Evolutionary conservation across 768 basidiomycete species (phyloP).

Genomic region (Suillus americanus): DNA sequence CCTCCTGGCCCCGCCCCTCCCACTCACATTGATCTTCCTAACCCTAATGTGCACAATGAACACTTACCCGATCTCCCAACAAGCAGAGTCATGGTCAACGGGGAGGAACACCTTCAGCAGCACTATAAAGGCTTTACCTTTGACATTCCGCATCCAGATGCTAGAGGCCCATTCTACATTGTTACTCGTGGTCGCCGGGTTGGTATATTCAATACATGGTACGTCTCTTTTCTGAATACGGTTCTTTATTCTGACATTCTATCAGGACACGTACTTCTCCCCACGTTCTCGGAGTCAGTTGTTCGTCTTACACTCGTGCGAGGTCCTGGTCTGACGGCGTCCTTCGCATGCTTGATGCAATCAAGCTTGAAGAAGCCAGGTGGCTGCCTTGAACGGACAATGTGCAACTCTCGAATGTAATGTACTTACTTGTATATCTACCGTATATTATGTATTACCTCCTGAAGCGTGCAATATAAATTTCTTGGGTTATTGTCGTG

Average conservation of each 20-base stretch:
- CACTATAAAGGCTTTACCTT: not conserved
- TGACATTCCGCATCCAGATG: not conserved
- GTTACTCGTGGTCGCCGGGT: constrained; percentile 4
- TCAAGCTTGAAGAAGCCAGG: not conserved
- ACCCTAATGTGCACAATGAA: not conserved
- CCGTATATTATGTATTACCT: no score
- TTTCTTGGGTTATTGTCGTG: no score
- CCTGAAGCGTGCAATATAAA: no score
- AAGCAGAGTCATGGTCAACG: not conserved
- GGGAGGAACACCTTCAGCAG: not conserved
- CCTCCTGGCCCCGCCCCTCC: no score
- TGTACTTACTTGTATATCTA: no score
- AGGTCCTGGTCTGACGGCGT: not conserved
- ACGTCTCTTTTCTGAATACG: not conserved
- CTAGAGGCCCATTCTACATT: constrained; percentile 1
- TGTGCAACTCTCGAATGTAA: not conserved
- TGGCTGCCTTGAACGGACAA: not conserved
- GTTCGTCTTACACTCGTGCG: not conserved
- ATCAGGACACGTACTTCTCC: not conserved
- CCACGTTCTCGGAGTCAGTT: not conserved
- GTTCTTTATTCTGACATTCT: not conserved
- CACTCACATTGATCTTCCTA: no score
- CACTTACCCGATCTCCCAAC: not conserved
- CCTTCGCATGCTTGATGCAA: not conserved
- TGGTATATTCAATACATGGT: constrained; percentile 1